Percentiles rank a stretch among this genome's conserved stretches.
These are phyloP conservation scores for Coprinellus micaceus DNA, from an alignment of 768 basidiomycete species.

Conservation along the genomic window DNA sequence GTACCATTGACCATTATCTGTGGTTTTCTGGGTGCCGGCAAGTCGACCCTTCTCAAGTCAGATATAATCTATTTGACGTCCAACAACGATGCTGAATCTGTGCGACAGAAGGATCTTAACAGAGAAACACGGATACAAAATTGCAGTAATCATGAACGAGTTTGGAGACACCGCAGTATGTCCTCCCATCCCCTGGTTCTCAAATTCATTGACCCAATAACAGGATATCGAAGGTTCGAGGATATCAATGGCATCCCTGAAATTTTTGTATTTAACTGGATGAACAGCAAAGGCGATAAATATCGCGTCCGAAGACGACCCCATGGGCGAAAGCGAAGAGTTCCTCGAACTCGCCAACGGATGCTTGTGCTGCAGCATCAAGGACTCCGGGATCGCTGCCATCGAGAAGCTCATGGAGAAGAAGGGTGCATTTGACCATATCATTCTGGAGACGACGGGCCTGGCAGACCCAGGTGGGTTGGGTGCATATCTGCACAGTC, in stretches of 20 bases:
- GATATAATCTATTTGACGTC: conserved; percentile 17
- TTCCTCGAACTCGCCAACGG: conserved; percentile 93
- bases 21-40: conserved; percentile 93
- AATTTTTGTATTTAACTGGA: conserved; percentile 3
- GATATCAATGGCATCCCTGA: neutral
- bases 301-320: conserved; percentile 64
- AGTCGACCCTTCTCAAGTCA: conserved; percentile 85
- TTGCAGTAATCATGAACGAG: conserved; percentile 98
- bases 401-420: conserved; percentile 88
- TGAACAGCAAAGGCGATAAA: conserved; percentile 79
- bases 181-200: conserved; percentile 9
- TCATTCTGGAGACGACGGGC: conserved; percentile 93
- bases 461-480: conserved; percentile 85
- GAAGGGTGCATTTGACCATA: conserved; percentile 90
- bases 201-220: conserved; percentile 4
- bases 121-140: conserved; percentile 89
- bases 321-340: conserved; percentile 66
- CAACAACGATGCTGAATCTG: neutral
- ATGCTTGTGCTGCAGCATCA: conserved; percentile 97
- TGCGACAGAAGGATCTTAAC: conserved; percentile 75
- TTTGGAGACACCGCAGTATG: conserved; percentile 92
- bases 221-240: conserved; percentile 88
- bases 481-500: neutral
- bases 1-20: conserved; percentile 93
- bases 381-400: conserved; percentile 88